Percentiles rank a stretch among this genome's conserved stretches.
phyloP scores from a whole-genome alignment of 495 filamentous ascomycete species.

The Penicillium lagena region DNA sequence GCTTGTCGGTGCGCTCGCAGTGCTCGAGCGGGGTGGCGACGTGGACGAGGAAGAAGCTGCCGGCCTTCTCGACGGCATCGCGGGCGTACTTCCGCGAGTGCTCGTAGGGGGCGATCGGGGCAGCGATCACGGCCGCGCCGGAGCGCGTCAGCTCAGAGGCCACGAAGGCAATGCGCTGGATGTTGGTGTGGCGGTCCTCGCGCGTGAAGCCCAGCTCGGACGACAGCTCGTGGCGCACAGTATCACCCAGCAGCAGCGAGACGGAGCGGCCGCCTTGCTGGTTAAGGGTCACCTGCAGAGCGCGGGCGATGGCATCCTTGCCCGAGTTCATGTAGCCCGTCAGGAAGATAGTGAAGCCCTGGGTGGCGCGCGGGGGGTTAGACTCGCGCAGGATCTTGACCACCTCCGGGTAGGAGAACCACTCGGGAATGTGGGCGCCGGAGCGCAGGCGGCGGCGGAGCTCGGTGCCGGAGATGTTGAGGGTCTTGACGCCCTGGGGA shows the following conservation, averaged over 20 bases:
- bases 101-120: conserved; percentile 95
- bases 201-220: conserved; percentile 93
- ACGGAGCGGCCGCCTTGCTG: conserved; percentile 96
- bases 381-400: conserved; percentile 93
- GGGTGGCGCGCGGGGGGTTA: conserved; percentile 77
- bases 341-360: conserved; percentile 97
- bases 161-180: conserved; percentile 94
- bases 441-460: conserved; percentile 83
- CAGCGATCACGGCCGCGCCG: conserved; percentile 91
- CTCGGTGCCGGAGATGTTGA: conserved; percentile 96
- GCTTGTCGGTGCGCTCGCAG: conserved; percentile 92
- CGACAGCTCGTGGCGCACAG: conserved; percentile 85
- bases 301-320: conserved; percentile 93
- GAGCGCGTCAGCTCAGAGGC: conserved; percentile 89
- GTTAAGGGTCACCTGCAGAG: conserved; percentile 94
- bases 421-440: conserved; percentile 91
- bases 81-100: conserved; percentile 64
- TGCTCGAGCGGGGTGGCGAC: conserved; percentile 88
- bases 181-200: conserved; percentile 91
- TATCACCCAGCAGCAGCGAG: conserved; percentile 89
- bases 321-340: conserved; percentile 95
- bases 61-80: conserved; percentile 78
- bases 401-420: conserved; percentile 99
- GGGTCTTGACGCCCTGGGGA: conserved; percentile 71
- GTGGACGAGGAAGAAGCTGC: conserved; percentile 90